These are phyloP conservation scores for Neonectria sp. DNA, from an alignment of 2,329 filamentous ascomycete species.

Conservation along the genomic window DNA sequence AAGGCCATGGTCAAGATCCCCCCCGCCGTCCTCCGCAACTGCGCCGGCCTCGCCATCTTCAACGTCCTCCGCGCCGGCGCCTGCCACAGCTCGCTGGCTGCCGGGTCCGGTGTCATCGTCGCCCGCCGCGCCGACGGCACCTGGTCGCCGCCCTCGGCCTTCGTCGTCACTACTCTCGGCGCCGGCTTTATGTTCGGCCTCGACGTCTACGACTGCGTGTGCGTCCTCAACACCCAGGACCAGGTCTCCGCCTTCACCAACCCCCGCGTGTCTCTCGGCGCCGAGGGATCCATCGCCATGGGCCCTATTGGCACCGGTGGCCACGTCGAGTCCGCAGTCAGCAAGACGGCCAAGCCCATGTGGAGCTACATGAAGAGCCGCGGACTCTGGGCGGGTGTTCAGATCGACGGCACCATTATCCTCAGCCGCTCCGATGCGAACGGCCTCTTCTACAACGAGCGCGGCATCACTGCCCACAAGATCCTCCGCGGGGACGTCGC, in stretches of 20 bases:
- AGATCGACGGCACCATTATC: conserved; percentile 85
- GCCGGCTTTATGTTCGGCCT: conserved; percentile 81
- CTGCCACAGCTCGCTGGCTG: conserved; percentile 69
- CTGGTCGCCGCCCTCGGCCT: conserved; percentile 82
- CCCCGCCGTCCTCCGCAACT: conserved; percentile 65
- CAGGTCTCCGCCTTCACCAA: conserved; percentile 79
- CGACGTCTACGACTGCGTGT: conserved; percentile 83
- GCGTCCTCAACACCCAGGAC: conserved; percentile 79
- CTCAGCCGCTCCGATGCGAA: conserved; percentile 85
- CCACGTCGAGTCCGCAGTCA: conserved; percentile 61
- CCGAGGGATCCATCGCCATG: conserved; percentile 78
- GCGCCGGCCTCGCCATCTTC: conserved; percentile 74
- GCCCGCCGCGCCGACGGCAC: conserved; percentile 70
- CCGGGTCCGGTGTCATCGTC: conserved; percentile 72
- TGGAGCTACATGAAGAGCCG: conserved; percentile 88
- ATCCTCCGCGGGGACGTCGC: conserved; percentile 57
- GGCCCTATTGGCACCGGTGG: conserved; percentile 73
- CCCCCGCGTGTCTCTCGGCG: conserved; percentile 77
- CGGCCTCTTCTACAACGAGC: conserved; percentile 80
- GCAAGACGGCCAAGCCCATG: conserved; percentile 68
- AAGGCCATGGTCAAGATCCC: conserved; percentile 57
- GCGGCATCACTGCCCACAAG: conserved; percentile 53
- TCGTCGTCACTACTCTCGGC: conserved; percentile 79
- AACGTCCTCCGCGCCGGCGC: conserved; percentile 74
- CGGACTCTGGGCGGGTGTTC: conserved; percentile 84